Evolutionary conservation across 331 rosid species (phyloP), one percentile per base, ranked within the genome.

Genomic region (Phaseolus coccineus): DNA sequence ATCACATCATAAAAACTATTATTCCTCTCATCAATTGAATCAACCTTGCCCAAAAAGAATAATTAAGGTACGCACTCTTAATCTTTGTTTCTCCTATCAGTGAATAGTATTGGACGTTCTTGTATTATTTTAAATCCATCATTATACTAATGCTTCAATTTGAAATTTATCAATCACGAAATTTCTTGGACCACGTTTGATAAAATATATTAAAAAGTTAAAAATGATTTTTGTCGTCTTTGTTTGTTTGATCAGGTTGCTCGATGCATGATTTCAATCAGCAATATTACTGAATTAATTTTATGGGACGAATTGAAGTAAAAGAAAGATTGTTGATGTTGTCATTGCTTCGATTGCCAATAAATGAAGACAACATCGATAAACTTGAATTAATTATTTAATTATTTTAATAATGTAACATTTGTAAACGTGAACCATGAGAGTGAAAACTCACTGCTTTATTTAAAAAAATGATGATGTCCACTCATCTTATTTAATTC

Each of bases 401-500:
- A 47, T 76, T 24, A 13, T 42, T 2, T 7, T 33, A 14, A 24
- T 8, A 7, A 35, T 51, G 22, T 46, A 28, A 75, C 12, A 31
- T 46, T 42, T 2, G 59, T 30, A 10, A 52, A 67, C 57, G 68
- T 53, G 55, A 40, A 66, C 4, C 22, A 52, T n/a, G 75, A 0
- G 75, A 14, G 81, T 52, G 57, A 77, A 53, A 77, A 35, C 65
- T 22, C 8, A 40, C 30, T 24, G 13, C 11, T 51, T 66, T 65
- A 77, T 66, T 77, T 9, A 8, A 35, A 66, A 37, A 7, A 68
- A 53, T 40, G 46, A 24, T 77, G 27, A 67, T 53, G 57, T 31
- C 58, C 81, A 77, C 47, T 66, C 1, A 30, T 2, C 25, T 55
- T 77, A 77, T 67, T 77, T 39, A 55, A 53, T 67, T 30, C 6